These are phyloP conservation scores for Boletus barrowsii DNA, from an alignment of 768 basidiomycete genomes.

Conservation along the genomic window DNA sequence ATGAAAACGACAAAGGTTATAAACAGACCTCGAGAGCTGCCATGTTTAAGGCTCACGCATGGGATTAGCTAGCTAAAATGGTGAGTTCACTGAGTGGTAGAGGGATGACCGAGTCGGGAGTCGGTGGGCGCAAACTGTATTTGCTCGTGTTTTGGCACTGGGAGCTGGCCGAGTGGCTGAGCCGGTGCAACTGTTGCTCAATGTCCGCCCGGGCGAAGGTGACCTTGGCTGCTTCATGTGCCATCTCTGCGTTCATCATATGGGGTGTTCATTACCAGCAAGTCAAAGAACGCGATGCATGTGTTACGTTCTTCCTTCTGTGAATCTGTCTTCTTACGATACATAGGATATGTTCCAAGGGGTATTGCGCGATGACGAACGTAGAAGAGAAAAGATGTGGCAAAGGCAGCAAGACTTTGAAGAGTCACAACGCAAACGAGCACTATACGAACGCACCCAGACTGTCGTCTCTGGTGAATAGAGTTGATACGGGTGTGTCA, in stretches of 20 bases:
- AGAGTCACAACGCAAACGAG: conserved; percentile 60
- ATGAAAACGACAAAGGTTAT: background rate
- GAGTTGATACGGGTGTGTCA: background rate
- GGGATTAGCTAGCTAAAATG: conserved; percentile 9
- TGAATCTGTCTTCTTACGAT: conserved; percentile 8
- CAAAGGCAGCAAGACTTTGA: conserved; percentile 62
- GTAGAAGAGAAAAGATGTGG: conserved; percentile 66
- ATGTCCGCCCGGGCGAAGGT: conserved; percentile 73
- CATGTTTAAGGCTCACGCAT: conserved; percentile 35
- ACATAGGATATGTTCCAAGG: conserved; percentile 86
- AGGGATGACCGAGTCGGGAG: conserved; percentile 10
- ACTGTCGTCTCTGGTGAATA: conserved; percentile 20
- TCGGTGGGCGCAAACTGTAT: conserved; percentile 24
- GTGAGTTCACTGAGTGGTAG: background rate
- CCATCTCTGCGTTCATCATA: conserved; percentile 65
- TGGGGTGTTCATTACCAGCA: conserved; percentile 92
- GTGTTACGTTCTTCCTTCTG: background rate
- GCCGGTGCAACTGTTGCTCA: background rate
- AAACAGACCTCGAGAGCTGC: conserved; percentile 39
- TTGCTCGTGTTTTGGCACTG: conserved; percentile 39
- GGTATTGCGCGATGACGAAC: conserved; percentile 84
- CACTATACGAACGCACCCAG: conserved; percentile 60
- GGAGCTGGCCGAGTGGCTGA: conserved; percentile 17
- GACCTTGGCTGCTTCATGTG: conserved; percentile 66
- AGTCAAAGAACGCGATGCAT: conserved; percentile 75